A percentile compares a stretch with the other conserved stretches of the same genome.
phyloP scores from a whole-genome alignment of 108 stramenopile species.

The Pseudonitzschia pungens region DNA sequence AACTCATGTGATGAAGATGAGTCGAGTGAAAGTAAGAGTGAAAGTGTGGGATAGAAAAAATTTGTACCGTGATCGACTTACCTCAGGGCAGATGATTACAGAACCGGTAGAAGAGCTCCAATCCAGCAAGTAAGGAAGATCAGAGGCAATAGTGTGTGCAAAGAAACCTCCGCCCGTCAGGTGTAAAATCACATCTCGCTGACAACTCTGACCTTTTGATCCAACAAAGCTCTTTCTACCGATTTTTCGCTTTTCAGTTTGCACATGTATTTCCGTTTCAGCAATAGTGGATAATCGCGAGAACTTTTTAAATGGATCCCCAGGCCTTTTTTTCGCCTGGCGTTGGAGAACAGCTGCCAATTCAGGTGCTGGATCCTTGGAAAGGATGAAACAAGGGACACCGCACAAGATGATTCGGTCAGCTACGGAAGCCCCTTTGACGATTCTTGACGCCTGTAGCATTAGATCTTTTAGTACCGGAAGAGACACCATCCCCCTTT shows the following conservation, averaged over 20 bases:
- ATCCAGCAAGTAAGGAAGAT: conserved; percentile 77
- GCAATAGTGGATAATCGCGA: conserved; percentile 56
- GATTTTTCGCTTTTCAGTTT: conserved; percentile 6
- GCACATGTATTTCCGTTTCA: conserved; percentile 31
- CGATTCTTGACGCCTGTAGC: conserved; percentile 65
- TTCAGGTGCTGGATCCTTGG: conserved; percentile 62
- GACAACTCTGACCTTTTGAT: conserved; percentile 28
- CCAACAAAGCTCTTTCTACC: conserved; percentile 32
- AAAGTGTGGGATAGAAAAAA: no score
- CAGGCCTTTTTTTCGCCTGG: conserved; percentile 19
- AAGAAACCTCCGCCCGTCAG: conserved; percentile 84
- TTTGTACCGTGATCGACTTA: neutral
- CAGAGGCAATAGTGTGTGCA: conserved; percentile 80
- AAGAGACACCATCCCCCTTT: conserved; percentile 74
- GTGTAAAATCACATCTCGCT: conserved; percentile 75
- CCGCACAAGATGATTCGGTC: conserved; percentile 73
- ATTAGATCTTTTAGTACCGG: conserved; percentile 72
- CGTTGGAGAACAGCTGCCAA: conserved; percentile 35
- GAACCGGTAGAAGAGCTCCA: conserved; percentile 75
- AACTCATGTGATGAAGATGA: neutral
- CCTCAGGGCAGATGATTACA: conserved; percentile 78
- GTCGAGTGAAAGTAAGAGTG: no score
- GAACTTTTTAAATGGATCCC: conserved; percentile 18
- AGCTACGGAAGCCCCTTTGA: conserved; percentile 79
- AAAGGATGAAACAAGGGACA: conserved; percentile 76